Base-by-base conservation (phyloP, 2,329 filamentous ascomycete species). In the Teratosphaeriaceae sp. region DNA sequence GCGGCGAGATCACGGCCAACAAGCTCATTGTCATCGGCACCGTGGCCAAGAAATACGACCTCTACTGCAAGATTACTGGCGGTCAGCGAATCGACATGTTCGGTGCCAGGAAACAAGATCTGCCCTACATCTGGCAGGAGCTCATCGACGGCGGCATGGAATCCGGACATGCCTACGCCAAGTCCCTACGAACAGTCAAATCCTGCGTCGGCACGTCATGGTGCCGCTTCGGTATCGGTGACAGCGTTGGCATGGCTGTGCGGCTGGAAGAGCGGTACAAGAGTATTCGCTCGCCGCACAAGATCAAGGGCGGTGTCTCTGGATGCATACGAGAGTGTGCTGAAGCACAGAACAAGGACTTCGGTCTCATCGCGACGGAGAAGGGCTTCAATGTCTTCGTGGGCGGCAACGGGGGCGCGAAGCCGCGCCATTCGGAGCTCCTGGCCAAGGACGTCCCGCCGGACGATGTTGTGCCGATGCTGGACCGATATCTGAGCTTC, bases 301-400 rank as follows among this genome's bases (percentile, higher is more conserved):
- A 95, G 71, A 50, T 61, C 49, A 95, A 95, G 65, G 88, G 85
- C 1, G 88, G 86, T 43, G 88, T 95, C 0, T 89, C 84, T 42
- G 88, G 88, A 11, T 95, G 88, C 51, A 87, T 95, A n/a, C 76
- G 88, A 42, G 88, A 95, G 65, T 95, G 88, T 53, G 88, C 88
- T 1, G 88, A 95, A 65, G 88, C 88, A 1, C 88, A 94, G 59
- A 90, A 83, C 65, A 95, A 95, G 66, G 88, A 95, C 59, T 95
- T 95, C 54, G 88, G 88, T 19, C 78, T 94, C 38, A 94, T 95
- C 45, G 88, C 88, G 12, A 94, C 87, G 0, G 88, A 94, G 48
- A 94, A 92, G 57, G 88, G 88, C 22, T 95, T 86, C 76, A 95
- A 95, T 65, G 82, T 95, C 63, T 94, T 88, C 55, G 86, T 95